phyloP scores from a whole-genome alignment of 495 filamentous ascomycete genomes.

The Neurospora sp. region DNA sequence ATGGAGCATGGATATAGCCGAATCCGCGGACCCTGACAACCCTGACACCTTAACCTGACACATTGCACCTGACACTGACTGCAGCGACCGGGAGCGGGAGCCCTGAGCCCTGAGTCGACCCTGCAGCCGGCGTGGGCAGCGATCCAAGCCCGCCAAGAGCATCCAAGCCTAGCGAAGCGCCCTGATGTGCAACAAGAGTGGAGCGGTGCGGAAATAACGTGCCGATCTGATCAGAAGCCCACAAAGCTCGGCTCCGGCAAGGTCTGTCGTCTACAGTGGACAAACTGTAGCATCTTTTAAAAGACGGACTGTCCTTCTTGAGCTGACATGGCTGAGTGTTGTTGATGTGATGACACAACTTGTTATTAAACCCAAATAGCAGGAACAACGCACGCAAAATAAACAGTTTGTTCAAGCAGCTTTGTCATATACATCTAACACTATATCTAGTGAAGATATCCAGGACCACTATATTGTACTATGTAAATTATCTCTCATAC shows the following conservation, averaged over 20 bases:
- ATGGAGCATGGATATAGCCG: neutral
- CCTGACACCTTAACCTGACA: neutral
- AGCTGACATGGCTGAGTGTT: neutral
- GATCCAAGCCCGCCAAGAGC: neutral
- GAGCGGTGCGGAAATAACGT: neutral
- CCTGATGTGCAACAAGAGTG: neutral
- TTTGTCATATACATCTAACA: neutral
- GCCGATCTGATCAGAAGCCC: neutral
- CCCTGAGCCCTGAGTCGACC: neutral
- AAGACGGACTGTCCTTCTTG: neutral
- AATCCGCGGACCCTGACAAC: neutral
- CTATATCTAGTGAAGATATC: neutral
- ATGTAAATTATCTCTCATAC: neutral
- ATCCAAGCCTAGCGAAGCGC: neutral
- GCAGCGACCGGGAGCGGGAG: neutral
- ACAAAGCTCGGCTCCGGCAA: neutral
- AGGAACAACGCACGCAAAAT: neutral
- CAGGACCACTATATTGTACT: neutral
- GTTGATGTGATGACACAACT: neutral
- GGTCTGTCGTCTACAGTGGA: neutral
- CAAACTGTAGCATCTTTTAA: neutral
- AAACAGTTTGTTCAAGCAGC: neutral
- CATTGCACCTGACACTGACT: neutral
- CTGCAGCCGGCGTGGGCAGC: neutral
- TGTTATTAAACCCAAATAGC: neutral